Evolutionary conservation across 345 rosid genomes (phyloP).

Genomic region (Pugionium dolabratum): DNA sequence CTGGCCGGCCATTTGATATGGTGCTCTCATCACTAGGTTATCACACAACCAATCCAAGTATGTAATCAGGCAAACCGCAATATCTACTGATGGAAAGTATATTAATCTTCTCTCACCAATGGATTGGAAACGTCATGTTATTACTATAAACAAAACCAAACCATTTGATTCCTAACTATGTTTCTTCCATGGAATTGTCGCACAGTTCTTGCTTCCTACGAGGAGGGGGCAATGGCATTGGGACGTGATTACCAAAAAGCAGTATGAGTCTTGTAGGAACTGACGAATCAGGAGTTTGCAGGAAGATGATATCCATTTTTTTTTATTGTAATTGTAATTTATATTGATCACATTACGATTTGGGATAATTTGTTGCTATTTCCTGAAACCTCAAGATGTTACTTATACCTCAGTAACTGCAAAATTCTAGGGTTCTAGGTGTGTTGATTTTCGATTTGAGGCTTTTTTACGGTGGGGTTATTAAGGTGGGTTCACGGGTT

Average conservation of each 20-base stretch:
- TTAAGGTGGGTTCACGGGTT: no score
- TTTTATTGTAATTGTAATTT: conserved; percentile 14
- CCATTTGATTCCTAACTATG: conserved; percentile 1
- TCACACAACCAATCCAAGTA: conserved; percentile 75
- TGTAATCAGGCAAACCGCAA: conserved; percentile 90
- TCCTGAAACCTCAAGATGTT: conserved; percentile 27
- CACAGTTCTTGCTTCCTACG: conserved; percentile 88
- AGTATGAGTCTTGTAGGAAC: conserved; percentile 18
- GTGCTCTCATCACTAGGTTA: no score
- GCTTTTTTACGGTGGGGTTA: no score
- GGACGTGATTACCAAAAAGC: conserved; percentile 55
- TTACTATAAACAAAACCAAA: conserved; percentile 1
- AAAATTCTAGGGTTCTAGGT: no score
- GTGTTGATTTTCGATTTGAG: no score
- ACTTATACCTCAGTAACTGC: conserved; percentile 13
- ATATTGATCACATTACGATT: conserved; percentile 1
- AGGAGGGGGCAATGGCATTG: conserved; percentile 96
- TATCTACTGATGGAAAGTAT: conserved; percentile 93
- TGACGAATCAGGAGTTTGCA: conserved; percentile 6
- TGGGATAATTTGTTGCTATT: not conserved
- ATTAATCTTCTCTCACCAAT: conserved; percentile 14
- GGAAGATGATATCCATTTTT: conserved; percentile 22
- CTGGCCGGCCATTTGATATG: no score
- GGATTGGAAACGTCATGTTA: not conserved
- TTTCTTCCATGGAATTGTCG: conserved; percentile 47